A percentile compares a stretch with the other conserved stretches of the same genome.
phyloP scores from a whole-genome alignment of 78 protist genomes.

The Chrysochromulina tobinii region DNA sequence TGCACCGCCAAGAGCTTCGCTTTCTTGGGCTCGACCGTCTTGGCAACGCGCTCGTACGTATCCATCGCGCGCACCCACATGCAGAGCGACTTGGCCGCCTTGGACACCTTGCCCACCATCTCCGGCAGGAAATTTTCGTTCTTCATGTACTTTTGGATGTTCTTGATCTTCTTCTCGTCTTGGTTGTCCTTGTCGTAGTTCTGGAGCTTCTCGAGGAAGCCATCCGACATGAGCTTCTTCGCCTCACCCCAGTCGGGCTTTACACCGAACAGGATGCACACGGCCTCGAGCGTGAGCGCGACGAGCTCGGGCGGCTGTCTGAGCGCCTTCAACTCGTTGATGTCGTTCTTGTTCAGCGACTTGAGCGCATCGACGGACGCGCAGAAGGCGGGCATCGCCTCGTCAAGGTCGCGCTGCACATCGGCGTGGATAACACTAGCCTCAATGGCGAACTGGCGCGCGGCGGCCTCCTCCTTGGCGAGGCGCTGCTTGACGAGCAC shows the following conservation, averaged over 20 bases:
- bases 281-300: slow-evolving; percentile 69
- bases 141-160: slow-evolving; percentile 5
- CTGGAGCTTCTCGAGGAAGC: slow-evolving; percentile 52
- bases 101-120: slow-evolving; percentile 54
- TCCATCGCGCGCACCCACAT: slow-evolving; percentile 78
- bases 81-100: slow-evolving; percentile 55
- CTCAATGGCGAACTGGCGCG: slow-evolving; percentile 22
- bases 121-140: slow-evolving; percentile 58
- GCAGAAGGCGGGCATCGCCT: slow-evolving; percentile 74
- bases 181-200: slow-evolving; percentile 72
- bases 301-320: slow-evolving; percentile 82
- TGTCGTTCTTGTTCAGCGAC: slow-evolving; percentile 51
- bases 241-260: slow-evolving; percentile 69
- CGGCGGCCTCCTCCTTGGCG: slow-evolving; percentile 41
- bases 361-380: slow-evolving; percentile 72
- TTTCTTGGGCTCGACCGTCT: slow-evolving; percentile 66
- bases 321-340: slow-evolving; percentile 65
- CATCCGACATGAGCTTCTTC: slow-evolving; percentile 50
- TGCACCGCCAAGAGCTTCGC: slow-evolving; percentile 48
- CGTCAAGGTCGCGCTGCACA: slow-evolving; percentile 64
- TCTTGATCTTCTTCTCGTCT: slow-evolving; percentile 20
- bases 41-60: slow-evolving; percentile 53
- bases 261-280: slow-evolving; percentile 63
- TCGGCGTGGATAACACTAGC: slow-evolving; percentile 43
- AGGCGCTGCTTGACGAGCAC: slow-evolving; percentile 48